A percentile compares a stretch with the other conserved stretches of the same genome.
These are phyloP conservation scores for Trypanosoma congolense DNA, from an alignment of 208 protist species.

Conservation along the genomic window DNA sequence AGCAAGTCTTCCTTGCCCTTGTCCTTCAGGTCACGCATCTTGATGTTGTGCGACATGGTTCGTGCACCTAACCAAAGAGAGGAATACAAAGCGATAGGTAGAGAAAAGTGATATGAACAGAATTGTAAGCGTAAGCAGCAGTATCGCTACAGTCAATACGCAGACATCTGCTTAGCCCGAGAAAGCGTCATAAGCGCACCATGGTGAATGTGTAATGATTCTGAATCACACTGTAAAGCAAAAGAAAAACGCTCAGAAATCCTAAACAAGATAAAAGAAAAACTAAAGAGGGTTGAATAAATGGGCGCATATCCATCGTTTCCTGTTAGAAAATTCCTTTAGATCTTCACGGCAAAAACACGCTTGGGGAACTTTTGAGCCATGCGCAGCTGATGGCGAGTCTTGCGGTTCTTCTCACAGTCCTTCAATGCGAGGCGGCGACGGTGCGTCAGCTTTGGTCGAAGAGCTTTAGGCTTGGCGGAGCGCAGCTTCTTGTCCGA, in stretches of 20 bases:
- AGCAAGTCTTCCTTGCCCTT: conserved; percentile 96
- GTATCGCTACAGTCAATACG: too few relatives aligned
- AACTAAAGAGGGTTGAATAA: not conserved
- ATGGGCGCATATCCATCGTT: not conserved
- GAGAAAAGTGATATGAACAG: not conserved
- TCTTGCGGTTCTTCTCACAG: conserved; percentile 90
- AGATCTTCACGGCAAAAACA: conserved; percentile 88
- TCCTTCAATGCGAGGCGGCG: conserved; percentile 82
- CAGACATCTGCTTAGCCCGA: too few relatives aligned
- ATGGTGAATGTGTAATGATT: not conserved
- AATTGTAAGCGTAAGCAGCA: too few relatives aligned
- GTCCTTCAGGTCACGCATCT: conserved; percentile 89
- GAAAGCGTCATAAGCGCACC: too few relatives aligned
- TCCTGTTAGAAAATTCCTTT: conserved; percentile 11
- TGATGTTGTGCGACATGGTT: conserved; percentile 80
- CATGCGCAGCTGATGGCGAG: conserved; percentile 64
- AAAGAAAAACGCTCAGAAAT: not conserved
- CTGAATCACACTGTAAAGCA: not conserved
- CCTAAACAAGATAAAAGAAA: conserved; percentile 3
- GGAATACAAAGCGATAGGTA: conserved; percentile 2
- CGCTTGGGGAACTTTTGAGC: conserved; percentile 80
- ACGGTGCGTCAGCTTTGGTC: conserved; percentile 83
- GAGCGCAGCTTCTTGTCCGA: conserved; percentile 83
- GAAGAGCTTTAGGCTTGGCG: conserved; percentile 76
- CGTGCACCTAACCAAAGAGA: not conserved